Base-by-base conservation (phyloP, 495 filamentous ascomycete species). In the Halenospora varia region DNA sequence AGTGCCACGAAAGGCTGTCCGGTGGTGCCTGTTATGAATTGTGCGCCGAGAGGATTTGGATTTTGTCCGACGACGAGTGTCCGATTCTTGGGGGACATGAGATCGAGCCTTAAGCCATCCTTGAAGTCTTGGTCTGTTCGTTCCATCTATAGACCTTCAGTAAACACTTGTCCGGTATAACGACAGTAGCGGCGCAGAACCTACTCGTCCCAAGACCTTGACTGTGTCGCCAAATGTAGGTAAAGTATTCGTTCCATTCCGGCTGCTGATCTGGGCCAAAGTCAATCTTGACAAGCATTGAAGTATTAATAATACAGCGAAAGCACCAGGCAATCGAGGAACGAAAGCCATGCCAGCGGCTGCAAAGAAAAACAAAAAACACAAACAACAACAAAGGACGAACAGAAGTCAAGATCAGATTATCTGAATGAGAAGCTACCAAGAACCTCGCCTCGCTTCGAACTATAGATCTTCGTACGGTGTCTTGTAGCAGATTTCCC, bases 51-150 rank as follows among this genome's bases (percentile, higher is more conserved):
- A 17, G 60, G 55, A 25, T 50, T 42, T 51, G 44, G 48, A 39
- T 62, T 62, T 40, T 62, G 60, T 23, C 55, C 55, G 22, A 62
- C 56, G 2, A 56, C 48, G 17, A 62, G 51, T 10, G 51, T 62
- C 6, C 60, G 55, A 23, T 47, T 46, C 40, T 62, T 62, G 15
- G 60, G 60, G 10, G 60, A 62, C 44, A 62, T 51, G 22, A 59
- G 51, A 44, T 62, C 60, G 17, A 62, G 46, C 6, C 46, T 51
- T 9, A 62, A 51, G 18, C 60, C 60, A 40, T 62, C 60, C 48
- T 59, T 51, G 48, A 62, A 59, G 22, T 62, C 60, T 23, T 59
- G 56, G 46, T 62, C 60, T 26, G 60, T 62, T 39, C 60, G 45
- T 25, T 56, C 51, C 60, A 62, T 62, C 60, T 62, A 18, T 48